Conservation (phyloP, 495 filamentous ascomycete genomes). For the Penicillium angulare region DNA sequence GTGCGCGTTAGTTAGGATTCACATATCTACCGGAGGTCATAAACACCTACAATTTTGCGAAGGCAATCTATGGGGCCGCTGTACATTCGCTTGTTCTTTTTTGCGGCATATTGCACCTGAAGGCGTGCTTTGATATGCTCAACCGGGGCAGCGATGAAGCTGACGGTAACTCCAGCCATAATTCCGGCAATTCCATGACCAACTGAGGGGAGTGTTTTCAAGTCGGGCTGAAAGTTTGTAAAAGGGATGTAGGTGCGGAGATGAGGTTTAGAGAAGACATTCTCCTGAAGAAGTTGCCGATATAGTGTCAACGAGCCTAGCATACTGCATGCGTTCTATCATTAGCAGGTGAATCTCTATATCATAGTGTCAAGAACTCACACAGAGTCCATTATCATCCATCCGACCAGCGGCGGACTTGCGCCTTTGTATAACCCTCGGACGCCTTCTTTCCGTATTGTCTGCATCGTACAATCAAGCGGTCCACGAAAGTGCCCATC, state of each 20-base stretch:
- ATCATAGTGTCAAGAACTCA: conserved; percentile 21
- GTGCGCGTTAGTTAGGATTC: neutral
- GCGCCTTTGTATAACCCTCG: conserved; percentile 84
- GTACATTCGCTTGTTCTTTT: conserved; percentile 74
- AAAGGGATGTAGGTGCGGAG: conserved; percentile 39
- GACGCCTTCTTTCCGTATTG: conserved; percentile 75
- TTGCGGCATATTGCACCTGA: conserved; percentile 84
- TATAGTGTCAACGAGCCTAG: conserved; percentile 89
- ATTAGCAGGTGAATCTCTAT: neutral
- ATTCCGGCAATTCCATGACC: conserved; percentile 87
- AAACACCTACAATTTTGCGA: conserved; percentile 58
- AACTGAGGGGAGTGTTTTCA: conserved; percentile 61
- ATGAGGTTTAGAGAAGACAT: conserved; percentile 66
- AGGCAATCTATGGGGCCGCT: conserved; percentile 82
- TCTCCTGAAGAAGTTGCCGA: conserved; percentile 72
- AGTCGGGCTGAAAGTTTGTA: conserved; percentile 27
- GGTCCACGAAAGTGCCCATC: conserved; percentile 78
- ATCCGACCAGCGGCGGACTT: conserved; percentile 85
- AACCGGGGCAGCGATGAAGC: conserved; percentile 88
- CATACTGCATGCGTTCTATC: conserved; percentile 55
- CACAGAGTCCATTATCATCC: conserved; percentile 98
- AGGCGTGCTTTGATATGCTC: conserved; percentile 94
- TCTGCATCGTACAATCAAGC: conserved; percentile 79
- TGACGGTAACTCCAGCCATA: conserved; percentile 84
- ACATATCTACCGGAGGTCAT: neutral